These are phyloP conservation scores for Codiaeum variegatum DNA, from an alignment of 441 rosid genomes.

Conservation along the genomic window DNA sequence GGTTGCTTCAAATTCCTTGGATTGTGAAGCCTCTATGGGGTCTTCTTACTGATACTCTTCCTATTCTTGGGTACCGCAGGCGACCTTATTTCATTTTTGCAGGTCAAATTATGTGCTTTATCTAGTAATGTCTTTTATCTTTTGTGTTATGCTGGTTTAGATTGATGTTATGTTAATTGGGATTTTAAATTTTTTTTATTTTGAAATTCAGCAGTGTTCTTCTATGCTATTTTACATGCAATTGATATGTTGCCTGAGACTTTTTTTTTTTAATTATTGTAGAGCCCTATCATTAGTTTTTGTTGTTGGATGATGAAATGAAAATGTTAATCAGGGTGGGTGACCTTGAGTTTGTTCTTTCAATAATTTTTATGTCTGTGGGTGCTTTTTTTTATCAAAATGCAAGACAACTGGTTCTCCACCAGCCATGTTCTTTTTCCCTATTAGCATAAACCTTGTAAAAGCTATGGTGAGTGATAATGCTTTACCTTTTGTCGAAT, in stretches of 20 bases:
- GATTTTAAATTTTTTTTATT: not conserved
- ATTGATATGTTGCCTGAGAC: not conserved
- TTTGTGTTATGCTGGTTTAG: not conserved
- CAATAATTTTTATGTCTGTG: too few relatives aligned
- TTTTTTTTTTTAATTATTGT: not conserved
- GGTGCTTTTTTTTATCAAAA: not conserved
- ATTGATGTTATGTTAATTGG: not conserved
- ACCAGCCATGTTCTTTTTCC: too few relatives aligned
- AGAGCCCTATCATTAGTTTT: not conserved
- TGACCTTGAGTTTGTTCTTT: not conserved
- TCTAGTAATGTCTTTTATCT: not conserved
- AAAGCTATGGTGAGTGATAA: not conserved
- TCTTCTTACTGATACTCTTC: constrained; percentile 61
- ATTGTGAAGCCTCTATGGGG: constrained; percentile 76
- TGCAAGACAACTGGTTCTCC: not conserved
- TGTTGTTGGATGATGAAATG: constrained; percentile 4
- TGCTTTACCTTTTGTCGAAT: not conserved
- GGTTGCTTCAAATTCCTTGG: constrained; percentile 59
- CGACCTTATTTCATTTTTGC: constrained; percentile 69
- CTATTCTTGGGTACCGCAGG: constrained; percentile 51
- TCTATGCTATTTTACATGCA: not conserved
- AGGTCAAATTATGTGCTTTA: constrained; percentile 28
- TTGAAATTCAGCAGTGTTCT: not conserved
- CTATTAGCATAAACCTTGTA: not conserved
- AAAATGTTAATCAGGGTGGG: not conserved